Evolutionary conservation across 2,329 filamentous ascomycete species (phyloP), one percentile per base, ranked within the genome.

Genomic region (Amphichorda felina): DNA sequence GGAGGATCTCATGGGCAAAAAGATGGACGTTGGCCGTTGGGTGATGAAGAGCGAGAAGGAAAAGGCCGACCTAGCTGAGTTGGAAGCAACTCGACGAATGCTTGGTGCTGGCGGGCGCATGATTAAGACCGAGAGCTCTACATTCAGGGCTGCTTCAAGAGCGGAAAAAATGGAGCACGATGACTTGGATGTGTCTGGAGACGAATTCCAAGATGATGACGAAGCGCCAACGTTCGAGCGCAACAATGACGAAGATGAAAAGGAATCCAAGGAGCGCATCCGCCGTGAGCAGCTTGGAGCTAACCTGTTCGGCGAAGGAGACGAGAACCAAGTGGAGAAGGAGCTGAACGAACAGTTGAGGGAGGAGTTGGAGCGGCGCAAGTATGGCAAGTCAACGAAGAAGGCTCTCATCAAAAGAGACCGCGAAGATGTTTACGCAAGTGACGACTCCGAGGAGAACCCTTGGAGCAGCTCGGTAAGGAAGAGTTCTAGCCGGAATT

Each of bases 201-300:
- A 79, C 39, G 78, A 83, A 47, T 95, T 95, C 50, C 84, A 88
- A 45, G 84, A 94, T 48, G 86, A 93, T 48, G 86, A 94, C 50
- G 86, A 93, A 52, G 75, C 82, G 16, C 71, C 76, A 3, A 72
- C 81, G 29, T 72, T 86, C 35, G 85, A 91, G 45, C 68, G 91
- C 45, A 67, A 66, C 13, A 83, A 91, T 35, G 86, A 94, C 40
- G 88, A 94, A 44, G 83, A 88, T 34, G 61, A 70, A 11, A 86
- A 85, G 48, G 74, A 82, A 14, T 69, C 80, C 1, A 78, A 81
- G 42, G 77, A 79, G 11, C 67, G 79, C 35, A 79, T 88, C 45
- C 84, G 82, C 44, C 74, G 79, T 38, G 82, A 88, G 49, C 87
- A 93, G 55, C 67, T 93, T n/a, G 77, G 78, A 35, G 89, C 89